Conservation (phyloP, 495 filamentous ascomycete genomes). For the Penicillium angulare region DNA sequence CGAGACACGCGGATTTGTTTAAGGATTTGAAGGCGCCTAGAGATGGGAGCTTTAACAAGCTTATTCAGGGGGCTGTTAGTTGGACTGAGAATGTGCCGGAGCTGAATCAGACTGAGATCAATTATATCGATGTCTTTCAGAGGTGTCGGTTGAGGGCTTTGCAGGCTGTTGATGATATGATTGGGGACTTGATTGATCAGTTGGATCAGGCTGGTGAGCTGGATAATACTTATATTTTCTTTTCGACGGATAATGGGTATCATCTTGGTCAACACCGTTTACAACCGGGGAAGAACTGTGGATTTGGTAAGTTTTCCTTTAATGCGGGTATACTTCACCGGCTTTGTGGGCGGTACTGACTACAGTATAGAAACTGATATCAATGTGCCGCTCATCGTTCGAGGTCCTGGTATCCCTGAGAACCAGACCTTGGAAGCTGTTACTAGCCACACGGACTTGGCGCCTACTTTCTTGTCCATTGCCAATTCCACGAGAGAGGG, state of each 20-base stretch:
- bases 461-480: constrained; percentile 58
- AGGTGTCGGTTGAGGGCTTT: constrained; percentile 57
- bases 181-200: constrained; percentile 51
- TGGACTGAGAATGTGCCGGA: constrained; percentile 54
- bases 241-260: constrained; percentile 67
- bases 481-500: constrained; percentile 39
- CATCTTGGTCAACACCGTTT: constrained; percentile 68
- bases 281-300: constrained; percentile 66
- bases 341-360: neutral
- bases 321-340: too few species aligned
- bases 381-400: constrained; percentile 59
- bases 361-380: constrained; percentile 57
- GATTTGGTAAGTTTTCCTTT: constrained; percentile 55
- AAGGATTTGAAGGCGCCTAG: constrained; percentile 27
- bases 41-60: constrained; percentile 32
- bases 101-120: constrained; percentile 50
- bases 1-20: constrained; percentile 29
- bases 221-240: constrained; percentile 67
- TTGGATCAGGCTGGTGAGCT: constrained; percentile 52
- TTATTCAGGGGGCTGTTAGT: constrained; percentile 48
- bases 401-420: constrained; percentile 55
- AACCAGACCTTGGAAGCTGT: constrained; percentile 48
- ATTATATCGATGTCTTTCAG: constrained; percentile 65
- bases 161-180: constrained; percentile 65
- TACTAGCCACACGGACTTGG: constrained; percentile 65